A percentile compares a stretch with the other conserved stretches of the same genome.
These are phyloP conservation scores for Ustilago sp. DNA, from an alignment of 1,284 basidiomycete species.

Conservation along the genomic window DNA sequence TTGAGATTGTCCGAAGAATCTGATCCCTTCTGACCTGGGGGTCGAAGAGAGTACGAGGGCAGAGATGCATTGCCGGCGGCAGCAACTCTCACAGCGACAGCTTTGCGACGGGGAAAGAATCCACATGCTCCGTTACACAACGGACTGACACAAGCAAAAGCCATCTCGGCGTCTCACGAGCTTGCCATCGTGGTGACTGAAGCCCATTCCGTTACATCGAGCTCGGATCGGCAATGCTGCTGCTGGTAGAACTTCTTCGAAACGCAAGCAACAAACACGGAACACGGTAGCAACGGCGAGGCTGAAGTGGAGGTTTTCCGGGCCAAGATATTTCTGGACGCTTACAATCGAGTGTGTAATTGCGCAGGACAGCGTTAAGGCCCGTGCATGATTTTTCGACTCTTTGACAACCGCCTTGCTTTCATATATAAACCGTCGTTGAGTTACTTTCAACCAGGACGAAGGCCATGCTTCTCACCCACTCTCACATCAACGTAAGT, in stretches of 20 bases:
- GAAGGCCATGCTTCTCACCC: background rate
- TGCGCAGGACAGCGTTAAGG: background rate
- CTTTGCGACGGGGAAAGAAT: slow-evolving; percentile 24
- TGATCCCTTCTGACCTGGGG: no score
- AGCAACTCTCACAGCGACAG: background rate
- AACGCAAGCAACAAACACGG: background rate
- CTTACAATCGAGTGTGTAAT: slow-evolving; percentile 2
- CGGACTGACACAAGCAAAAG: background rate
- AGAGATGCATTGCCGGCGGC: slow-evolving; percentile 5
- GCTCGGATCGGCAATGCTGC: slow-evolving; percentile 8
- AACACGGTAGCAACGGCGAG: background rate
- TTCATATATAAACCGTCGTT: background rate
- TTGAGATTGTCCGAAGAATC: no score
- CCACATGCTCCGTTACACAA: background rate
- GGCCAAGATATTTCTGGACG: slow-evolving; percentile 1
- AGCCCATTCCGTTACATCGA: background rate
- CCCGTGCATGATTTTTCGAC: slow-evolving; percentile 2
- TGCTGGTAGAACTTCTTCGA: slow-evolving; percentile 11
- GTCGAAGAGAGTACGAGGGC: background rate
- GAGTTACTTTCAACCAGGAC: background rate
- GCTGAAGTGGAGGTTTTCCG: slow-evolving; percentile 3
- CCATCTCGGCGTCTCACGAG: background rate
- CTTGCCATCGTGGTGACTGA: background rate
- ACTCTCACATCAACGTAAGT: slow-evolving; percentile 1
- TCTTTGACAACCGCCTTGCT: background rate